Base-by-base conservation (phyloP, 225 moss, liverwort and hornwort genomes). In the Marchantia paleacea region DNA sequence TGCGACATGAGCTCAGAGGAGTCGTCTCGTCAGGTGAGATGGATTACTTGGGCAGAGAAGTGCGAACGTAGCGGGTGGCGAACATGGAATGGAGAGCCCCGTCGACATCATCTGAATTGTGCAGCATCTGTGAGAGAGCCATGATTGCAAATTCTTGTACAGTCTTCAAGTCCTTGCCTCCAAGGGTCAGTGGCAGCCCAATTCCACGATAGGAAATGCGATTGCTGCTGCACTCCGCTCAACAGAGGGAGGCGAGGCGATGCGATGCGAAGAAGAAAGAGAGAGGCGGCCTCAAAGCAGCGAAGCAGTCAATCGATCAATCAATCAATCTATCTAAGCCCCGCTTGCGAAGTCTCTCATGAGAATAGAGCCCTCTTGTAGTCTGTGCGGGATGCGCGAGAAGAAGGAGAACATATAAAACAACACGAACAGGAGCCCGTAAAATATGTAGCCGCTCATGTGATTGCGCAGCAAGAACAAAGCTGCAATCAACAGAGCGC, bases 381-480 rank as follows among this genome's bases (percentile, higher is more conserved):
- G 51, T 24, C 61, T 29, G 18, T 57, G 63, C 8, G 80, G 79
- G 20, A 73, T 22, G 5, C 84, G 75, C 7, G 81, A 79, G 63
- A 84, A 83, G 75, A 80, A 79, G 30, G 86, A 84, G 77, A 82
- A 73, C 6, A 87, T 55, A 77, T 87, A 84, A 58, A 84, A 84
- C 29, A 84, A 79, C 47, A 73, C 81, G 76, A 84, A 84, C 30
- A 84, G 81, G 25, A 84, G 71, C 13, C 47, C 69, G 55, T 62
- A 84, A 31, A 81, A 84, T 62, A 52, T 13, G 25, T 78, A 57
- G 22, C 24, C 75, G 31, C 72, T 84, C 58, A 81, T 69, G 13
- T 71, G 75, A 78, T 80, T 79, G 29, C 83, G 81, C 70, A 79
- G 69, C 61, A 84, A 24, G 72, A 79, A 64, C 39, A 84, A 62